Percentiles rank a stretch among this genome's conserved stretches.
phyloP scores from a whole-genome alignment of 2,329 filamentous ascomycete species.

The Nigrospora osmanthi region DNA sequence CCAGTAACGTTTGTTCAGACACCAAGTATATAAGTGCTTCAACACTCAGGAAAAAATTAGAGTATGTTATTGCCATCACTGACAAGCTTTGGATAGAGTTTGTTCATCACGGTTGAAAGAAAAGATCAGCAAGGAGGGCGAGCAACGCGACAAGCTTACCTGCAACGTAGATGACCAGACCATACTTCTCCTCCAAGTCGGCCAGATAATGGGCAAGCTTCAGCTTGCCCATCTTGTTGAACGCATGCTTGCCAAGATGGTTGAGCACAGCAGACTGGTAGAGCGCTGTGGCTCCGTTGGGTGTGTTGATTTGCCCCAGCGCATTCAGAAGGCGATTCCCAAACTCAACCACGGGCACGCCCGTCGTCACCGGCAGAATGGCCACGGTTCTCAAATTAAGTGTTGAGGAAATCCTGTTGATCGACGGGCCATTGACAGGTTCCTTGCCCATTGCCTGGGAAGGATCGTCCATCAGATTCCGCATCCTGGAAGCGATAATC shows the following conservation, averaged over 20 bases:
- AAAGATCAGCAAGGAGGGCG: not conserved
- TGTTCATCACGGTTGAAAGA: conserved; percentile 41
- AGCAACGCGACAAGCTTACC: conserved; percentile 36
- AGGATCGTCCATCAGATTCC: conserved; percentile 77
- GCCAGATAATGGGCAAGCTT: conserved; percentile 94
- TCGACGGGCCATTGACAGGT: conserved; percentile 45
- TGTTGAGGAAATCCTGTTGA: conserved; percentile 70
- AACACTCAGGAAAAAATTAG: conserved; percentile 60
- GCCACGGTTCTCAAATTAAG: conserved; percentile 90
- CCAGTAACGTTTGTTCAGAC: not conserved
- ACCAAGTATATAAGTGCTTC: not conserved
- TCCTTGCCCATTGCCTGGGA: conserved; percentile 60
- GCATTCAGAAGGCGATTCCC: conserved; percentile 83
- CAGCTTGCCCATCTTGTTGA: conserved; percentile 94
- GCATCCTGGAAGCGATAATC: conserved; percentile 93
- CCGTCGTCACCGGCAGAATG: conserved; percentile 81
- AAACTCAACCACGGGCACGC: conserved; percentile 92
- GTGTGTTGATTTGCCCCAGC: conserved; percentile 78
- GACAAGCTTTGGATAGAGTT: conserved; percentile 40
- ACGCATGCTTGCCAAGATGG: conserved; percentile 90
- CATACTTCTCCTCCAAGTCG: conserved; percentile 94
- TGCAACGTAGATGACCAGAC: conserved; percentile 89
- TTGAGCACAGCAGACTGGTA: conserved; percentile 93
- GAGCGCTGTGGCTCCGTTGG: conserved; percentile 83
- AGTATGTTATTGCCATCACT: conserved; percentile 50